Conservation (phyloP, 768 basidiomycete genomes). For the Albatrellus ellisii region DNA sequence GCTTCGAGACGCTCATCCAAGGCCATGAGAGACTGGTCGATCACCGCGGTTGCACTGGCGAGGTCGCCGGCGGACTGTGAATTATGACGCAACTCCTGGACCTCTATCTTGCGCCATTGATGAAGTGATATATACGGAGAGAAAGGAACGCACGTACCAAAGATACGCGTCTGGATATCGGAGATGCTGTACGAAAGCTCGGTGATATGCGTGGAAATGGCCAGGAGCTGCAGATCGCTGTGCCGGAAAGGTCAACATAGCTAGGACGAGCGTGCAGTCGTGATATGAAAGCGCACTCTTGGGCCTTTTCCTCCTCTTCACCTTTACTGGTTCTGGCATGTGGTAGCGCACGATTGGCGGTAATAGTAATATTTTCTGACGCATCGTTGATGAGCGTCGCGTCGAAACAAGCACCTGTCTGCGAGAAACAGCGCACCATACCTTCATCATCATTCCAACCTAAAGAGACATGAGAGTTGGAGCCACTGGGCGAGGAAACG, state of each 20-base stretch:
- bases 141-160: conserved; percentile 36
- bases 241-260: background rate
- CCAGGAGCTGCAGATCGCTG: conserved; percentile 66
- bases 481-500: conserved; percentile 15
- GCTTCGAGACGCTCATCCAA: conserved; percentile 70
- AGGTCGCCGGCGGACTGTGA: conserved; percentile 51
- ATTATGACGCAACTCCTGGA: conserved; percentile 86
- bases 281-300: conserved; percentile 42
- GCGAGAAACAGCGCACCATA: conserved; percentile 19
- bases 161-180: conserved; percentile 85
- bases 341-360: conserved; percentile 33
- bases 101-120: conserved; percentile 37
- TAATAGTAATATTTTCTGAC: conserved; percentile 66
- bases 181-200: conserved; percentile 80
- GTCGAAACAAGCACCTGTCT: conserved; percentile 8
- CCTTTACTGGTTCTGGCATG: conserved; percentile 32
- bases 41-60: conserved; percentile 48
- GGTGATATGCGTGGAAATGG: conserved; percentile 75
- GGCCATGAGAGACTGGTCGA: conserved; percentile 70
- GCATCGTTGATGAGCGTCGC: conserved; percentile 3
- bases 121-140: background rate
- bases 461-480: conserved; percentile 35
- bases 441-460: conserved; percentile 55
- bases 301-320: conserved; percentile 46
- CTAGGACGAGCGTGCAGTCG: background rate